Evolutionary conservation across 2,329 filamentous ascomycete genomes (phyloP), one percentile per base, ranked within the genome.

Genomic region (Aspergillus tubingensis): DNA sequence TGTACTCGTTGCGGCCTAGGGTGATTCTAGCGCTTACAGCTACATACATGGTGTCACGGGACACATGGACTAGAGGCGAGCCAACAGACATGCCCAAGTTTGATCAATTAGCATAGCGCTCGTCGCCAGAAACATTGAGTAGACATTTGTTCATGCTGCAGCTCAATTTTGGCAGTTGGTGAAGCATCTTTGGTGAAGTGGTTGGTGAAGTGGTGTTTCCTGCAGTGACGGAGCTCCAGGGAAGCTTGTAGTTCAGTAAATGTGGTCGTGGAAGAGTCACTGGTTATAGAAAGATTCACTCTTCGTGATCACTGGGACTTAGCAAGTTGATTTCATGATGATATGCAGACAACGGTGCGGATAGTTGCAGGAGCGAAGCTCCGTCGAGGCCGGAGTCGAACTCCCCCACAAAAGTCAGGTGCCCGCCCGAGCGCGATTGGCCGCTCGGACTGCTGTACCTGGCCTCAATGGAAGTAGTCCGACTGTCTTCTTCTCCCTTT

Each of bases 401-500:
- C 53, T 55, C 43, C 64, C 62, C 64, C 67, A 65, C 64, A 65
- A 66, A 36, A 64, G 66, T 67, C 70, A 69, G 69, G 70, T 70
- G 68, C 70, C 68, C 68, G 70, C 67, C 67, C 62, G 63, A 49
- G 57, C 58, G 39, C 23, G 53, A 55, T 55, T 55, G 53, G 53
- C 43, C 30, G 25, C 27, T 6, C 53, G 15, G 25, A 30, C 53
- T 47, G 53, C 53, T 55, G 53, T 55, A 55, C 53, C 53, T 55
- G 53, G 53, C 53, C 53, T 44, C 39, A 36, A 55, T 64, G 70
- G 32, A 36, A 36, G 73, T 72, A 69, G 70, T 62, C 64, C 67
- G 71, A 64, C 66, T 57, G 48, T 27, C 57, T 58, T 52, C 32
- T 60, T 54, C 52, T 53, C 39, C 49, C 30, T 54, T 19, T 63